Evolutionary conservation across 2,329 filamentous ascomycete genomes (phyloP).

Genomic region (Pseudocercospora crystallina): DNA sequence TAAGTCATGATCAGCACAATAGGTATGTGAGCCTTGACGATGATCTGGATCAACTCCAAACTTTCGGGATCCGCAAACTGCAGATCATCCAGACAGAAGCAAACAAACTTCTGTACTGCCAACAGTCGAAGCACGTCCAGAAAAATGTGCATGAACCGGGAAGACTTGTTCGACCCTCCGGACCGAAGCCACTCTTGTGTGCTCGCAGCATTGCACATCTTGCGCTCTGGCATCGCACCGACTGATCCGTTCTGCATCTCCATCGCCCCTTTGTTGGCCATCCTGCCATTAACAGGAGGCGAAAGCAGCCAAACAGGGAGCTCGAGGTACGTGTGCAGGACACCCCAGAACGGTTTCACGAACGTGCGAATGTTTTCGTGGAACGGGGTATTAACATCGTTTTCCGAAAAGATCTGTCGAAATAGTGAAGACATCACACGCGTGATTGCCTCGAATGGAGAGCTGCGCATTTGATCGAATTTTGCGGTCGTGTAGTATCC

Average conservation of each 20-base stretch:
- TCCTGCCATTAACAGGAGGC: slow-evolving; percentile 26
- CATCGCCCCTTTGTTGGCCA: slow-evolving; percentile 6
- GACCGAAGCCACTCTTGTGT: slow-evolving; percentile 46
- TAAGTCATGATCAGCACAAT: slow-evolving; percentile 78
- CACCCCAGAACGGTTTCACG: slow-evolving; percentile 58
- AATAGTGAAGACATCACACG: slow-evolving; percentile 62
- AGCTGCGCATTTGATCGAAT: slow-evolving; percentile 59
- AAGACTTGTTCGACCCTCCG: slow-evolving; percentile 52
- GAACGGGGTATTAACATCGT: slow-evolving; percentile 61
- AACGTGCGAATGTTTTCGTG: slow-evolving; percentile 58
- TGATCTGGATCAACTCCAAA: slow-evolving; percentile 76
- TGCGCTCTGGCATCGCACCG: slow-evolving; percentile 18
- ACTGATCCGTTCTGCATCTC: slow-evolving; percentile 13
- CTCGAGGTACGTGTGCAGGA: slow-evolving; percentile 58
- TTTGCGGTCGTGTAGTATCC: slow-evolving; percentile 62
- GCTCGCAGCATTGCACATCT: slow-evolving; percentile 37
- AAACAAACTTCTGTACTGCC: slow-evolving; percentile 80
- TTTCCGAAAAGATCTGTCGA: slow-evolving; percentile 65
- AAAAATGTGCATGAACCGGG: slow-evolving; percentile 82
- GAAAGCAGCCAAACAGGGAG: slow-evolving; percentile 65
- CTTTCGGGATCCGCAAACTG: slow-evolving; percentile 90
- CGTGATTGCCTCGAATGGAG: slow-evolving; percentile 62
- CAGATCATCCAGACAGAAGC: slow-evolving; percentile 83
- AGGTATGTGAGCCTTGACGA: slow-evolving; percentile 74
- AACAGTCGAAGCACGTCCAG: slow-evolving; percentile 82